Base-by-base conservation (phyloP, 441 rosid genomes). In the Adansonia madagascariensis region DNA sequence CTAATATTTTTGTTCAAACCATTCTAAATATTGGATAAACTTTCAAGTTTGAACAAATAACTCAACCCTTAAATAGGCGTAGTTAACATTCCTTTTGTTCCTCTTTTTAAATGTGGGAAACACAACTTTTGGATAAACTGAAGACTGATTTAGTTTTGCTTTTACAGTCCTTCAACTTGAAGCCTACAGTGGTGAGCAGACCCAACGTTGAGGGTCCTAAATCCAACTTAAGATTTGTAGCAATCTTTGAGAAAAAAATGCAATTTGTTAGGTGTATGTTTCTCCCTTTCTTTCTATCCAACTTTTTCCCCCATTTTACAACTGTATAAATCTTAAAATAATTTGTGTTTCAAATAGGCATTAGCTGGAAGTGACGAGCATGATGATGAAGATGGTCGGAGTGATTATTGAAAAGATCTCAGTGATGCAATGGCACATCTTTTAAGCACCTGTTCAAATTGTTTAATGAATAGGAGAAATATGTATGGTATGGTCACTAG, bases 231-330 rank as follows among this genome's bases (percentile, higher is more conserved):
- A 92, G 77, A 86, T 94, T 96, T 85, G 95, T 95, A 76, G 99
- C 98, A 77, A 94, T 96, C 83, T 88, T 96, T 86, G 94, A 92
- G 94, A 96, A 94, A 85, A 98, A 80, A 96, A 87, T 84, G 92
- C 98, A 56, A 94, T 96, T 77, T 97, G 98, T 78, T 95, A 90
- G 99, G 98, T 96, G 69, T 68, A 73, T 77, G 69, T 73, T 82
- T 82, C 74, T 84, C 86, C 80, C 79, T 68, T 65, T 71, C 71
- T 79, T 49, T 74, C 15, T 76, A 31, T 60, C 41, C 41, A 15
- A 41, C 14, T 71, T 12, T 59, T 9, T 8, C 27, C 3, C 27
- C 14, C 31, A 43, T n/a, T 6, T 14, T 20, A 65, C 6, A 4
- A 4, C 20, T 2, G 6, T 61, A 12, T 7, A 60, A 62, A 59